Evolutionary conservation across 495 filamentous ascomycete species (phyloP).

Genomic region (Podospora conica): DNA sequence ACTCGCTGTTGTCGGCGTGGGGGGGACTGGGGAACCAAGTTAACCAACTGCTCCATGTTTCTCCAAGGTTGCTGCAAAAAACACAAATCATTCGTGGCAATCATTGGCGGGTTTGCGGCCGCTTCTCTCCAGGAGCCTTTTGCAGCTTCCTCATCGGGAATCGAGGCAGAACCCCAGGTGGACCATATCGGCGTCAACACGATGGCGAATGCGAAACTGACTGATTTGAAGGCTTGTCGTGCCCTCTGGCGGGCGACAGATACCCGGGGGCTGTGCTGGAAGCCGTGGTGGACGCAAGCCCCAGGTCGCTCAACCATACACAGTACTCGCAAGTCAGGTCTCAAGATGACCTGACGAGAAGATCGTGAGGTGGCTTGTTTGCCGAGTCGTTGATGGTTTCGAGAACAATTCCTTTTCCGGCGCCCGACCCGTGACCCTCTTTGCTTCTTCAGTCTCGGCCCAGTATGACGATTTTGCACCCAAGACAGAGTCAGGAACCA

Average conservation of each 20-base stretch:
- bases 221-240: neutral
- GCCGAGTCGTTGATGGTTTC: slow-evolving; percentile 1
- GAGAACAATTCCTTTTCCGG: slow-evolving; percentile 6
- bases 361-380: neutral
- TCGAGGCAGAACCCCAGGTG: neutral
- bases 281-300: no score
- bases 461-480: neutral
- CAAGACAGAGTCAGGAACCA: neutral
- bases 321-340: no score
- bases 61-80: neutral
- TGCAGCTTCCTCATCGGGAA: slow-evolving; percentile 9
- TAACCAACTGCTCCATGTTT: neutral
- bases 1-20: neutral
- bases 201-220: neutral
- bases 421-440: neutral
- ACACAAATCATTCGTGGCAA: no score
- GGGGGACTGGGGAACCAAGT: neutral
- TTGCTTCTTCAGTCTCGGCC: neutral
- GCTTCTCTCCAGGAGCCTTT: neutral
- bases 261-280: neutral
- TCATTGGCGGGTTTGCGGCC: slow-evolving; percentile 3
- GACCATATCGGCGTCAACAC: neutral
- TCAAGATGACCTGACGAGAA: no score
- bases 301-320: no score
- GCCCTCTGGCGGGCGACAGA: neutral